These are phyloP conservation scores for Agrocybe praecox DNA, from an alignment of 768 basidiomycete genomes.

Conservation along the genomic window DNA sequence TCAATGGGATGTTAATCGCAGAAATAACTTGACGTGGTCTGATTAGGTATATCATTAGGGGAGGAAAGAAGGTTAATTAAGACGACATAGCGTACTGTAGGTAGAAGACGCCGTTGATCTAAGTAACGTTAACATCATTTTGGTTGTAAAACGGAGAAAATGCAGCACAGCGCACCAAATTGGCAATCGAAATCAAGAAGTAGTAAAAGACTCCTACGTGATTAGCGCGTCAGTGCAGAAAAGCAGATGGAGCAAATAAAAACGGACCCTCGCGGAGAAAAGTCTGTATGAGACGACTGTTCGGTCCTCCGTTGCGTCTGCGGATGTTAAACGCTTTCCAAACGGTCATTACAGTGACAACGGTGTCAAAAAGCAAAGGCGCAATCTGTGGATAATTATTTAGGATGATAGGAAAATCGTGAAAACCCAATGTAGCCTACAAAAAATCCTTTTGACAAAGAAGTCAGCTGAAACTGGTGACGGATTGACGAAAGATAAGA, in stretches of 20 bases:
- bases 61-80: slow-evolving; percentile 1
- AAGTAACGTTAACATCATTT: background rate
- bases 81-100: slow-evolving; percentile 58
- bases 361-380: slow-evolving; percentile 78
- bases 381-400: slow-evolving; percentile 57
- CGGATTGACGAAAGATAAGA: background rate
- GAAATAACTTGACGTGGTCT: slow-evolving; percentile 84
- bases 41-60: slow-evolving; percentile 14
- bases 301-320: slow-evolving; percentile 72
- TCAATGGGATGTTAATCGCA: slow-evolving; percentile 82
- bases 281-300: slow-evolving; percentile 79
- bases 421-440: slow-evolving; percentile 34
- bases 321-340: slow-evolving; percentile 80
- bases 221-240: background rate
- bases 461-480: slow-evolving; percentile 13
- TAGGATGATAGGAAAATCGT: background rate
- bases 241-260: background rate
- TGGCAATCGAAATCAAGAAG: slow-evolving; percentile 83
- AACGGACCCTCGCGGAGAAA: slow-evolving; percentile 76
- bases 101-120: slow-evolving; percentile 85
- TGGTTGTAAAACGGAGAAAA: background rate
- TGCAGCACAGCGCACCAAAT: slow-evolving; percentile 47
- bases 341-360: slow-evolving; percentile 81
- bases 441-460: slow-evolving; percentile 49
- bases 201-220: slow-evolving; percentile 78